A percentile compares a stretch with the other conserved stretches of the same genome.
phyloP scores from a whole-genome alignment of 2,329 filamentous ascomycete genomes.

The Colletotrichum chrysophilum region DNA sequence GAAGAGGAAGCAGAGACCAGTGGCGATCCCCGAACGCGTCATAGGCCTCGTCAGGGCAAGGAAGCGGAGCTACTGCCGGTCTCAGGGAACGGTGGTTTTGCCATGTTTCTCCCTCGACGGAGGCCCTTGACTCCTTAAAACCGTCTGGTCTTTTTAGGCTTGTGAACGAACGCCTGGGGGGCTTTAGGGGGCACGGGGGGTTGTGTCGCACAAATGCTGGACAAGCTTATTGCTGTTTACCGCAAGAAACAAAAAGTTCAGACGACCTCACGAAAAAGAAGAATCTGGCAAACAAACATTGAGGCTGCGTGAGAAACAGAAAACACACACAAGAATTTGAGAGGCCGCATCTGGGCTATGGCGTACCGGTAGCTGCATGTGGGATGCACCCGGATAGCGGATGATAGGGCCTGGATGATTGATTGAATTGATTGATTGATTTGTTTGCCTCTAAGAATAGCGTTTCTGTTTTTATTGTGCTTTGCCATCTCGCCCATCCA shows the following conservation, averaged over 20 bases:
- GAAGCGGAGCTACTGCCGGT: background rate
- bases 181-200: background rate
- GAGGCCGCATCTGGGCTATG: background rate
- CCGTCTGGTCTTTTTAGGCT: background rate
- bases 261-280: background rate
- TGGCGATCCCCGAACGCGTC: constrained; percentile 14
- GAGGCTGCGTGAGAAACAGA: background rate
- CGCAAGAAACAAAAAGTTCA: background rate
- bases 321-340: background rate
- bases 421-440: background rate
- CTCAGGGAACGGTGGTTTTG: background rate
- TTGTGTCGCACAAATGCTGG: background rate
- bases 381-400: background rate
- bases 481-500: background rate
- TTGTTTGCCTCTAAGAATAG: background rate
- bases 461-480: background rate
- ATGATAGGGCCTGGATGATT: background rate
- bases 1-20: background rate
- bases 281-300: background rate
- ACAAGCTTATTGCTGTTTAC: background rate
- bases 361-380: background rate
- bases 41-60: constrained; percentile 16
- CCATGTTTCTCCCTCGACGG: background rate
- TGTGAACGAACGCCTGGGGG: background rate
- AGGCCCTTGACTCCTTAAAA: background rate